Percentiles rank a stretch among this genome's conserved stretches.
phyloP scores from a whole-genome alignment of 192 early-diverging fungal species.

The Linderina pennispora region DNA sequence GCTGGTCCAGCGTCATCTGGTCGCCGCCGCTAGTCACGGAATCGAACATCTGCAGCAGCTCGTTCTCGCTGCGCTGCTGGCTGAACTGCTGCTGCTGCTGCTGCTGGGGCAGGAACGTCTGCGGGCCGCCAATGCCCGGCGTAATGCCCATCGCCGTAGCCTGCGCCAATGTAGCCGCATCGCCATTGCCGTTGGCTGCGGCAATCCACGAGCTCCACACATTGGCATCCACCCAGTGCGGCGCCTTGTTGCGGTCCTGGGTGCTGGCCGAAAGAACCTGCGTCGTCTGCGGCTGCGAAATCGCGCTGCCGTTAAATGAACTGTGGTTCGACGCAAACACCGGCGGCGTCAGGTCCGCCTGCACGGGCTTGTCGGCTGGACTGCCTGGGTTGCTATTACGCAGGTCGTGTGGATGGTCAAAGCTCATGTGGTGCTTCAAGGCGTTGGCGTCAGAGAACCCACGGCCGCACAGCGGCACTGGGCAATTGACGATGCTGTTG shows the following conservation, averaged over 20 bases:
- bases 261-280: background rate
- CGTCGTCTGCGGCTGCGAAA: background rate
- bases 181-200: conserved; percentile 35
- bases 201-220: conserved; percentile 43
- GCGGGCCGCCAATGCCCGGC: conserved; percentile 33
- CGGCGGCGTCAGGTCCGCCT: conserved; percentile 15
- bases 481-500: conserved; percentile 18
- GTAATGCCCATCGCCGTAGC: conserved; percentile 47
- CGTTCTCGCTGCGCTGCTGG: conserved; percentile 21
- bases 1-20: background rate
- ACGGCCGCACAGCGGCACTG: conserved; percentile 9
- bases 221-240: conserved; percentile 36
- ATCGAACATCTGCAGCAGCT: conserved; percentile 40
- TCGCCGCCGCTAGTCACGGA: conserved; percentile 7
- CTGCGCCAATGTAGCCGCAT: conserved; percentile 16
- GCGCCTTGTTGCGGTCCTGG: conserved; percentile 23
- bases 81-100: background rate
- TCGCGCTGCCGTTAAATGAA: too few species aligned
- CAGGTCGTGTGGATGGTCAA: conserved; percentile 20
- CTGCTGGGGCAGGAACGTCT: conserved; percentile 12
- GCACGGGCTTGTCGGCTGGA: conserved; percentile 27
- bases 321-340: too few species aligned
- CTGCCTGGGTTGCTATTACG: background rate
- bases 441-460: conserved; percentile 34
- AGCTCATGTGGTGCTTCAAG: conserved; percentile 30